A percentile compares a stretch with the other conserved stretches of the same genome.
Conservation (phyloP, 176 grass and related monocot species). For the Oryza nivara region DNA sequence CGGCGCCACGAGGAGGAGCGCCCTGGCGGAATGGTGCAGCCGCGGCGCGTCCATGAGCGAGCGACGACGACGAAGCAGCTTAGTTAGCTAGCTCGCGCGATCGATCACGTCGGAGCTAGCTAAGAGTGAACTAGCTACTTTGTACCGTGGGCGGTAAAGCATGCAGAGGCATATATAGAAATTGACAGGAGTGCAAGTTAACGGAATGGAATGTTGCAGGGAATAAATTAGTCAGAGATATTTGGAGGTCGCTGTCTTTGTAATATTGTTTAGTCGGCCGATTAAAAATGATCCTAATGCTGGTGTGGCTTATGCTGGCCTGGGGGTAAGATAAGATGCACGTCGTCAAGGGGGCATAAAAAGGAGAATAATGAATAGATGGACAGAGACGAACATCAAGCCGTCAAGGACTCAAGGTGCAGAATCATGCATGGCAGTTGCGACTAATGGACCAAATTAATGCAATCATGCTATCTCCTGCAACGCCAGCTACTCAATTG, state of each 20-base stretch:
- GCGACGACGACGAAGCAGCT: no score
- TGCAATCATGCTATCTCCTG: background rate
- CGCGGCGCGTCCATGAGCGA: conserved; percentile 11
- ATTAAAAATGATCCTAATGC: conserved; percentile 2
- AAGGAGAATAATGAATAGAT: background rate
- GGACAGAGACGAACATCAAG: background rate
- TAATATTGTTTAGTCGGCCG: conserved; percentile 8
- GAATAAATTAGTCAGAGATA: background rate
- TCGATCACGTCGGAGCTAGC: background rate
- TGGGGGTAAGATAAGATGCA: conserved; percentile 19
- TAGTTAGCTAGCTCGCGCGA: background rate
- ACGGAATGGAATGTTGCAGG: background rate
- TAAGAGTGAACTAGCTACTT: background rate
- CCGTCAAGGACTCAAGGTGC: background rate
- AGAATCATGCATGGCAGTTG: background rate
- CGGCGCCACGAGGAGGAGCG: background rate
- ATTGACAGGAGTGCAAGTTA: background rate
- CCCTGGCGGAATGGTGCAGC: background rate
- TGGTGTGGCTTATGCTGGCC: background rate
- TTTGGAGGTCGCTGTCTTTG: background rate
- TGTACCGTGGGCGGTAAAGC: background rate
- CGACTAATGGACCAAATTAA: background rate
- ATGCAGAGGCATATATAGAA: background rate
- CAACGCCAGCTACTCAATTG: background rate
- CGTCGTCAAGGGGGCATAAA: conserved; percentile 8